Conservation (phyloP, 176 grass and related monocot genomes). For the Zoysia pacifica region DNA sequence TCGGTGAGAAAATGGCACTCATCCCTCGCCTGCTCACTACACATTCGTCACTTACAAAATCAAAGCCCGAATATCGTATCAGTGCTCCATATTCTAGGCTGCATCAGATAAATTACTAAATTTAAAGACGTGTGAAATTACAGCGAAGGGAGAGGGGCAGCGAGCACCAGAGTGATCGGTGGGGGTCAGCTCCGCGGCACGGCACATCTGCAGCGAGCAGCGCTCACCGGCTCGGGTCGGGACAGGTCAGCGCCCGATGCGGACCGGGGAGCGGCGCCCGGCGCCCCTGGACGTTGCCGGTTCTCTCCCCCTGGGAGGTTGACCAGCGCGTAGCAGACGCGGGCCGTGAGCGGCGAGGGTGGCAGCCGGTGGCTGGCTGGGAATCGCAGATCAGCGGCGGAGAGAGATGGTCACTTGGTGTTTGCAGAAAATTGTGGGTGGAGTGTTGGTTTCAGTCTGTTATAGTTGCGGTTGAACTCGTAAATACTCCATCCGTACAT, state of each 20-base stretch:
- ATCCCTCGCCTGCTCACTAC: not conserved
- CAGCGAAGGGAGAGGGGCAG: not conserved
- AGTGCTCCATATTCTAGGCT: not conserved
- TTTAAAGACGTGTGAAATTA: not conserved
- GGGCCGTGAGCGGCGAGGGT: not conserved
- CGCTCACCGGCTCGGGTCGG: not conserved
- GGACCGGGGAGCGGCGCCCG: not conserved
- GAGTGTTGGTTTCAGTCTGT: not conserved
- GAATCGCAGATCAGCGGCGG: not conserved
- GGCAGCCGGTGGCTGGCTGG: not conserved
- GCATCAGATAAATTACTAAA: not conserved
- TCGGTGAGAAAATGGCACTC: not conserved
- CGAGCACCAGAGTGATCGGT: not conserved
- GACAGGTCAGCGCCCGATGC: not conserved
- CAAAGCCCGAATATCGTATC: not conserved
- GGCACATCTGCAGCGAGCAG: not conserved
- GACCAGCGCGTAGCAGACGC: not conserved
- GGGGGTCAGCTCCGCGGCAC: not conserved
- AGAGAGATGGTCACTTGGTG: not conserved
- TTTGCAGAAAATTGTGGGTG: not conserved
- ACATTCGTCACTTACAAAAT: not conserved
- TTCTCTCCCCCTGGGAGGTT: not conserved
- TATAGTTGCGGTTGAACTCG: not conserved
- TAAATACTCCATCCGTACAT: not conserved
- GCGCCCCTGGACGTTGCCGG: not conserved